These are phyloP conservation scores for Sporothrix dimorphospora DNA, from an alignment of 2,329 filamentous ascomycete species.

Conservation along the genomic window DNA sequence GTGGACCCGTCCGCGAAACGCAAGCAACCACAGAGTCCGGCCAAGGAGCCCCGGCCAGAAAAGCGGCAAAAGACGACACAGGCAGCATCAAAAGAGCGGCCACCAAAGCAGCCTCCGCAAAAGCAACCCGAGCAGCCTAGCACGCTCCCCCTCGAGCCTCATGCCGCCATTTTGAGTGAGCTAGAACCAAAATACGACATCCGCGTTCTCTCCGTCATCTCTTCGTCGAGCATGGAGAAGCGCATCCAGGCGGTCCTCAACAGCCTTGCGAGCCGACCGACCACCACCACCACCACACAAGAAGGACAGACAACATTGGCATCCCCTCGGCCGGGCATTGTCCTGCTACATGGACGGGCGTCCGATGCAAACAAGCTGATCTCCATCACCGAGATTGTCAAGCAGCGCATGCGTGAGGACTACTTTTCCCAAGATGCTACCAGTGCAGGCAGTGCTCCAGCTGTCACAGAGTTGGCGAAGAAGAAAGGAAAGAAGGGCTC, in stretches of 20 bases:
- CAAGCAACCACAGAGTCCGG: background rate
- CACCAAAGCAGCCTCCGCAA: conserved; percentile 35
- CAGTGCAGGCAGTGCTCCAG: background rate
- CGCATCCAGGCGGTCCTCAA: conserved; percentile 51
- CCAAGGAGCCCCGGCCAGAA: conserved; percentile 30
- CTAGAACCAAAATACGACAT: conserved; percentile 54
- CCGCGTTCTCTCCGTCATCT: conserved; percentile 58
- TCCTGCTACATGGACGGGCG: conserved; percentile 56
- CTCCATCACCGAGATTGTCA: conserved; percentile 67
- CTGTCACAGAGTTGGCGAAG: background rate
- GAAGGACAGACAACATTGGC: background rate
- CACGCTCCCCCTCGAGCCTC: conserved; percentile 42
- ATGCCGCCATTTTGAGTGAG: conserved; percentile 49
- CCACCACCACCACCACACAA: background rate
- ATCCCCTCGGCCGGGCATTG: conserved; percentile 38
- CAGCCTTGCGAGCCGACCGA: conserved; percentile 46
- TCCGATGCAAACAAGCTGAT: conserved; percentile 66
- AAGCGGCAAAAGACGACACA: conserved; percentile 38
- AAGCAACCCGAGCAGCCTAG: conserved; percentile 29
- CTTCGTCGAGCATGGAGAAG: conserved; percentile 62
- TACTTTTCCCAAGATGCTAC: background rate
- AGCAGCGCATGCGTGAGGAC: conserved; percentile 55
- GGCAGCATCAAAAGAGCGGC: conserved; percentile 34
- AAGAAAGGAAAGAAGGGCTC: conserved; percentile 5
- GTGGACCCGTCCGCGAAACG: background rate